phyloP scores from a whole-genome alignment of 2,329 filamentous ascomycete species.

The Aspergillus arachidicola region DNA sequence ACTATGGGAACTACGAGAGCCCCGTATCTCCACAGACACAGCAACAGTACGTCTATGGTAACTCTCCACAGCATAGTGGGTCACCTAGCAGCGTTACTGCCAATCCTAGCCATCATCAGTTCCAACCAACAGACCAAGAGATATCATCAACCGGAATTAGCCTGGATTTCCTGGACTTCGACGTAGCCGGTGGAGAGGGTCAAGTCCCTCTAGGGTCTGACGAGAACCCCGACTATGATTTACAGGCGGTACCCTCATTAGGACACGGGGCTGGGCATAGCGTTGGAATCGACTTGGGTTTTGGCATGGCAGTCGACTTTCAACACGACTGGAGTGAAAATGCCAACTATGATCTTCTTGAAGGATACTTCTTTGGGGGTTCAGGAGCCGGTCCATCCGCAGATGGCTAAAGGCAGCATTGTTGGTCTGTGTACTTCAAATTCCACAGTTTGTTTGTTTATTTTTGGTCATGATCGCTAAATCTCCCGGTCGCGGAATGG shows the following conservation, averaged over 20 bases:
- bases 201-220: conserved; percentile 30
- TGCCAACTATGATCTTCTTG: conserved; percentile 53
- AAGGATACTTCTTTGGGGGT: conserved; percentile 59
- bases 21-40: conserved; percentile 35
- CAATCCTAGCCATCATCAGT: conserved; percentile 27
- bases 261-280: conserved; percentile 37
- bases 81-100: conserved; percentile 32
- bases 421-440: background rate
- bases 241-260: conserved; percentile 32
- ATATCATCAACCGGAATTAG: conserved; percentile 41
- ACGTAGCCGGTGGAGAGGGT: conserved; percentile 39
- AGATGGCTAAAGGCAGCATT: conserved; percentile 14
- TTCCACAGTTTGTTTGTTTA: conserved; percentile 7
- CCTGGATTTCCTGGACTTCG: conserved; percentile 59
- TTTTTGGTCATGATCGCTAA: background rate
- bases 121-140: conserved; percentile 27
- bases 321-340: conserved; percentile 55
- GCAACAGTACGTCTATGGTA: conserved; percentile 36
- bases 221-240: conserved; percentile 32
- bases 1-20: conserved; percentile 38
- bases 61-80: conserved; percentile 37
- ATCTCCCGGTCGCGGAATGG: conserved; percentile 2
- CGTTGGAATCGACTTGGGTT: conserved; percentile 48
- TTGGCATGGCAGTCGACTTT: conserved; percentile 48
- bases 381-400: conserved; percentile 32